These are phyloP conservation scores for Helotiales sp. DNA, from an alignment of 2,329 filamentous ascomycete species.

Conservation along the genomic window DNA sequence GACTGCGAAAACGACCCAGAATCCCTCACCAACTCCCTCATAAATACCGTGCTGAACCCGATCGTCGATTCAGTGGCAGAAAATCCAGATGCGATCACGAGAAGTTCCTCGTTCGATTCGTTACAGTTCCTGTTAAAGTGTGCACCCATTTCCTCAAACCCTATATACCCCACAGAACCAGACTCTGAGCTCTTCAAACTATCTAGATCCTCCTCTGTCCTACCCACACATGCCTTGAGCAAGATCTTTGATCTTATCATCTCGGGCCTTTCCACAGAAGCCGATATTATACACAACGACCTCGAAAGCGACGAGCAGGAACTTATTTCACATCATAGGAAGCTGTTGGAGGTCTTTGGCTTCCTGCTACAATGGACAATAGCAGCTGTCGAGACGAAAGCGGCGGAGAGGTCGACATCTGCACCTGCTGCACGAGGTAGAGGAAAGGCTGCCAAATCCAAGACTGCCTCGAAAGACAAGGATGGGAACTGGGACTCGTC, in stretches of 20 bases:
- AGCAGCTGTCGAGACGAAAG: constrained; percentile 89
- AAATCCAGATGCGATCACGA: constrained; percentile 83
- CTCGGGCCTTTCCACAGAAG: constrained; percentile 81
- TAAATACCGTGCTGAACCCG: constrained; percentile 85
- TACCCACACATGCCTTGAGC: constrained; percentile 81
- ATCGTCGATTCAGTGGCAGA: constrained; percentile 92
- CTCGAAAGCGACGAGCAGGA: constrained; percentile 91
- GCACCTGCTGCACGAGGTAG: constrained; percentile 70
- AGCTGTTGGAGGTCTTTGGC: constrained; percentile 88
- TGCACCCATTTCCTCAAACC: constrained; percentile 56
- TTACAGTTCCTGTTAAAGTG: constrained; percentile 97
- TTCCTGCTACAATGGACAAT: constrained; percentile 96
- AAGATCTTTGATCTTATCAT: constrained; percentile 91
- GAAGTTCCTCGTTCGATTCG: constrained; percentile 81
- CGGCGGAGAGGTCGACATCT: constrained; percentile 81
- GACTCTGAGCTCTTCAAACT: constrained; percentile 62
- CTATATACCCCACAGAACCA: constrained; percentile 42
- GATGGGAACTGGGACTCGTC: constrained; percentile 88
- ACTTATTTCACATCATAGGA: constrained; percentile 81
- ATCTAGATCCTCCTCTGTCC: constrained; percentile 76
- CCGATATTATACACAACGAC: constrained; percentile 81
- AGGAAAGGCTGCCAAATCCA: constrained; percentile 73
- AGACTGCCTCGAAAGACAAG: constrained; percentile 61
- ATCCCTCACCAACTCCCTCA: constrained; percentile 67
- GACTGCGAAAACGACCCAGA: constrained; percentile 95